Evolutionary conservation across 495 filamentous ascomycete genomes (phyloP).

Genomic region (Jackrogersella multiformis): DNA sequence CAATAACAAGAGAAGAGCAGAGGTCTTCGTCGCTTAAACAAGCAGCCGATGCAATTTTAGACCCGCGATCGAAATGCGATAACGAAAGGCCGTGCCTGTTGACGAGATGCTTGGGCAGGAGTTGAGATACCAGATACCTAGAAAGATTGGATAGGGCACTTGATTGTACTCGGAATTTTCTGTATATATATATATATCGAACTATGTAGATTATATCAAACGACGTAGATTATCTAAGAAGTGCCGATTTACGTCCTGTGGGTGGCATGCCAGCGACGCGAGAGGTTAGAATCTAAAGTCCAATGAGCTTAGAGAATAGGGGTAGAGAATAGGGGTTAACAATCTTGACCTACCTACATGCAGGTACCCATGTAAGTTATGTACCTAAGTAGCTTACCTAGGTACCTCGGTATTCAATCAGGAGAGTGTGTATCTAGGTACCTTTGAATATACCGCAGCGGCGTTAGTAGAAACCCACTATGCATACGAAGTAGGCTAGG

Average conservation of each 20-base stretch:
- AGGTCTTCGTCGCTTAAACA: constrained; percentile 28
- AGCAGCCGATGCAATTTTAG: background rate
- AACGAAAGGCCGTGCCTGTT: constrained; percentile 26
- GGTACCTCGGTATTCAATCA: too few relatives aligned
- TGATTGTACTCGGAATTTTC: constrained; percentile 26
- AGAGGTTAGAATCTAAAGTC: background rate
- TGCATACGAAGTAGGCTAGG: too few relatives aligned
- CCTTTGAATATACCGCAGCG: too few relatives aligned
- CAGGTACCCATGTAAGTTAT: too few relatives aligned
- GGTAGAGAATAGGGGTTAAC: too few relatives aligned
- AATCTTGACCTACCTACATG: too few relatives aligned
- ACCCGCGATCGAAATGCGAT: background rate
- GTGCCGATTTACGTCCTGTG: constrained; percentile 5
- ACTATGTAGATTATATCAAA: constrained; percentile 26
- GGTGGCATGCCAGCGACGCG: background rate
- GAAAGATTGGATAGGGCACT: constrained; percentile 29
- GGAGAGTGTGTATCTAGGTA: too few relatives aligned
- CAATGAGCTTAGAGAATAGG: too few relatives aligned
- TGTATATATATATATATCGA: constrained; percentile 32
- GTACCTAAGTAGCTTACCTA: too few relatives aligned
- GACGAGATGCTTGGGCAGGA: constrained; percentile 22
- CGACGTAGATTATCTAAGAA: too few relatives aligned
- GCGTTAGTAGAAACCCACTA: too few relatives aligned
- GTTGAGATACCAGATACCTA: constrained; percentile 33
- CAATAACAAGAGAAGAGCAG: constrained; percentile 29